Base-by-base conservation (phyloP, 306 rosid species). In the Astragalus glycyphyllos region DNA sequence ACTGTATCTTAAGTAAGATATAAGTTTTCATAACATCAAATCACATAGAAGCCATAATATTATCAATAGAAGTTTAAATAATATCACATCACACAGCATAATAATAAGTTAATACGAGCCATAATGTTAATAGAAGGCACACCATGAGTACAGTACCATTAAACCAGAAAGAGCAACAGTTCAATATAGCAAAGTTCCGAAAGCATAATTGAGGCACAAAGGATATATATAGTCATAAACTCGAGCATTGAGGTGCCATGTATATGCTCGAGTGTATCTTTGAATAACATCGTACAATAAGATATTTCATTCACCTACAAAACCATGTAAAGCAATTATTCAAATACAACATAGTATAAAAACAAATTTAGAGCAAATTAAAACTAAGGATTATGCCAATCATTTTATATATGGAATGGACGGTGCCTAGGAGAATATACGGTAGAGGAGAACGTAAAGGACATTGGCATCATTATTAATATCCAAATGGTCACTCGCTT, bases 301-400 rank as follows among this genome's bases (percentile, higher is more conserved):
- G 58, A 31, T 29, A 53, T 11, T 58, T 26, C 47, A 32, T 48
- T 64, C 64, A 64, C 86, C 86, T 82, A 37, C 80, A 82, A 73
- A 64, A 55, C 41, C 51, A 50, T 7, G 44, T 14, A 46, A 61
- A 63, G 40, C n/a, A n/a, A n/a, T n/a, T n/a, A 20, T 20, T 20
- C 23, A 20, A 20, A 0, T 20, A 20, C 23, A 1, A n/a, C n/a
- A 20, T 20, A 20, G 23, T 20, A 20, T 20, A 20, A 20, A 20
- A 20, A 20, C 23, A 20, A 20, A 20, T 20, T 20, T 20, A 20
- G 23, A 0, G 23, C 23, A 20, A 20, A 20, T 20, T 20, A 20
- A 20, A 20, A 20, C 23, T 0, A 20, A 20, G 23, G 23, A 20
- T 20, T 20, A 20, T n/a, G 23, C 23, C 23, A 20, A 20, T 20